These are phyloP conservation scores for Aspergillus japonicus DNA, from an alignment of 2,329 filamentous ascomycete species.

Conservation along the genomic window DNA sequence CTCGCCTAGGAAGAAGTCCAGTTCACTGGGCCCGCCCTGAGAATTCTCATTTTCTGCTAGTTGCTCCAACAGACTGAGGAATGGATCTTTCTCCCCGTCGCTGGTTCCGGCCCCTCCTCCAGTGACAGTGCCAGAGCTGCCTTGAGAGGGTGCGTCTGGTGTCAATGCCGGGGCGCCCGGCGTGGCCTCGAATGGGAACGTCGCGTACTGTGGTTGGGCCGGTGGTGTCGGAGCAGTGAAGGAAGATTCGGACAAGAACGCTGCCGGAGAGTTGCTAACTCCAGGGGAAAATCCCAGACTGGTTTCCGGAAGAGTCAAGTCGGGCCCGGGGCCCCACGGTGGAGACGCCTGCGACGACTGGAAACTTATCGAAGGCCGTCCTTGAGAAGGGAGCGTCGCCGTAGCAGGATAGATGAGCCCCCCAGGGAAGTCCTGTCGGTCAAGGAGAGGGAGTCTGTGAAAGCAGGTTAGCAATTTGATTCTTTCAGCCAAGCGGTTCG, in stretches of 20 bases:
- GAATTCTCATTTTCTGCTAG: slow-evolving; percentile 75
- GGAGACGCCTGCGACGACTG: slow-evolving; percentile 25
- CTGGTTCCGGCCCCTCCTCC: slow-evolving; percentile 34
- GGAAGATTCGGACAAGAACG: slow-evolving; percentile 30
- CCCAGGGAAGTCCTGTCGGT: slow-evolving; percentile 17
- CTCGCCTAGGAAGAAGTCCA: slow-evolving; percentile 71
- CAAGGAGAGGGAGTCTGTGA: slow-evolving; percentile 7
- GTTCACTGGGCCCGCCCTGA: slow-evolving; percentile 66
- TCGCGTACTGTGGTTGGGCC: slow-evolving; percentile 37
- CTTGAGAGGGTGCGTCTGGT: slow-evolving; percentile 46
- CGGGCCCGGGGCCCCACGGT: slow-evolving; percentile 1
- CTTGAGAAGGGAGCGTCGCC: slow-evolving; percentile 14
- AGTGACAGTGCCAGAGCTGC: slow-evolving; percentile 34
- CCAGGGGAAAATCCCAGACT: slow-evolving; percentile 41
- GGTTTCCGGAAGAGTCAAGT: slow-evolving; percentile 9
- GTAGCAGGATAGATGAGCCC: slow-evolving; percentile 18
- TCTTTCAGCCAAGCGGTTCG: neutral
- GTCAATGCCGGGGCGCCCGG: slow-evolving; percentile 26
- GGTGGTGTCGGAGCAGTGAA: slow-evolving; percentile 30
- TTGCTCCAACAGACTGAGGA: slow-evolving; percentile 75
- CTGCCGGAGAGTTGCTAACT: slow-evolving; percentile 35
- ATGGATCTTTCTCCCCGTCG: slow-evolving; percentile 73
- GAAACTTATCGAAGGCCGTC: slow-evolving; percentile 21
- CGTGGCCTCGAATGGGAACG: slow-evolving; percentile 38
- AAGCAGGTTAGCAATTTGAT: neutral